Evolutionary conservation across 139 green algal genomes (phyloP).

Genomic region (Ostreobium quekettii): DNA sequence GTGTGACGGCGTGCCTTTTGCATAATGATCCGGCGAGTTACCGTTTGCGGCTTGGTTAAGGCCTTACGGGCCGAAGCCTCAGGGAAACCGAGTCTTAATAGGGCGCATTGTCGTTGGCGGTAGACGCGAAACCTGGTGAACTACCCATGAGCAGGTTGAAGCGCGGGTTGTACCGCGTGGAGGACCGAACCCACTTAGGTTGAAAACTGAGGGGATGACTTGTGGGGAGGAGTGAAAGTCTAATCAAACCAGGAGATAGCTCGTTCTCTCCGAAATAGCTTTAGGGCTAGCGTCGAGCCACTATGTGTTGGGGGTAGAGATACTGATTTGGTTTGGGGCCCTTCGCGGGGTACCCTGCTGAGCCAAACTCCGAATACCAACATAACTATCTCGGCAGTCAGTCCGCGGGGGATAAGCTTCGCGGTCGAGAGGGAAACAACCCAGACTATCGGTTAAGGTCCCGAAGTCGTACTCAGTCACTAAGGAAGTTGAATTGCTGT

Average conservation of each 20-base stretch:
- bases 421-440: conserved; percentile 55
- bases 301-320: conserved; percentile 44
- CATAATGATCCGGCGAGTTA: conserved; percentile 57
- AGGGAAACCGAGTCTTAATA: conserved; percentile 46
- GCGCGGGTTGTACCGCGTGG: conserved; percentile 35
- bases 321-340: conserved; percentile 37
- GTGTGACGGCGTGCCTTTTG: conserved; percentile 58
- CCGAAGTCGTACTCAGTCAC: conserved; percentile 42
- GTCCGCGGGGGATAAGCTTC: conserved; percentile 49
- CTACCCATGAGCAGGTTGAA: conserved; percentile 50
- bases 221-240: conserved; percentile 57
- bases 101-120: conserved; percentile 23
- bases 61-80: conserved; percentile 36
- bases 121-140: conserved; percentile 62
- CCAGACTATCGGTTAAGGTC: conserved; percentile 55
- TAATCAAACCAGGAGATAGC: conserved; percentile 55
- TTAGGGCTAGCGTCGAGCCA: conserved; percentile 44
- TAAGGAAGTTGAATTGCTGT: conserved; percentile 41
- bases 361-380: conserved; percentile 55
- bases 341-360: conserved; percentile 35
- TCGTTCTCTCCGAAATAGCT: conserved; percentile 56
- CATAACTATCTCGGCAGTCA: conserved; percentile 28
- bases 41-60: conserved; percentile 43
- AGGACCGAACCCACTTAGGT: conserved; percentile 54
- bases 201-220: conserved; percentile 50